Evolutionary conservation across 257 asterid genomes (phyloP).

Genomic region (Solanum tacnaense): DNA sequence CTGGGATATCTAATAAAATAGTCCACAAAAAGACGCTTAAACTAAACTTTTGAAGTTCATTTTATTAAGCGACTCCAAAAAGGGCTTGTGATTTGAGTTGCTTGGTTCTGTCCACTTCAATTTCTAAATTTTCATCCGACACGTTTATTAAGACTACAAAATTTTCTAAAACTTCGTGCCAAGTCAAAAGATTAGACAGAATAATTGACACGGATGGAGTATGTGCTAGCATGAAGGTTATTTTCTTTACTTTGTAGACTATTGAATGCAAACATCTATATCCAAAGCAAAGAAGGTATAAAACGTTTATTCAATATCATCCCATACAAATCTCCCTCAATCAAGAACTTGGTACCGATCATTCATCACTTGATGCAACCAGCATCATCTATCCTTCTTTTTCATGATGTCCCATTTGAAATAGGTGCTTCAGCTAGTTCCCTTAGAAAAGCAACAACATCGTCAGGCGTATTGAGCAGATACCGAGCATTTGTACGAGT

Average conservation of each 20-base stretch:
- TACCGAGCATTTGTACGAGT: conserved; percentile 78
- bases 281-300: not conserved
- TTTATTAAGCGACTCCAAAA: not conserved
- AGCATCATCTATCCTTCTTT: not conserved
- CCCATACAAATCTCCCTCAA: not conserved
- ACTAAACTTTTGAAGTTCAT: not conserved
- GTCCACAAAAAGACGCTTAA: not conserved
- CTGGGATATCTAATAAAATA: not conserved
- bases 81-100: not conserved
- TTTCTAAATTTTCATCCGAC: too few relatives aligned
- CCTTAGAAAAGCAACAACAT: conserved; percentile 55
- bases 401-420: not conserved
- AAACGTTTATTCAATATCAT: not conserved
- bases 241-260: not conserved
- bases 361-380: not conserved
- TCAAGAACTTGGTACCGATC: not conserved
- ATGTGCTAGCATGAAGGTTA: not conserved
- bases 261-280: not conserved
- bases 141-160: too few relatives aligned
- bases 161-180: not conserved
- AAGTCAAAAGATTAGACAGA: not conserved
- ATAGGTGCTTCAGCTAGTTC: conserved; percentile 37
- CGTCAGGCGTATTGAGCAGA: conserved; percentile 47
- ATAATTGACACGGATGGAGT: not conserved
- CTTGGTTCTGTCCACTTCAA: not conserved